These are phyloP conservation scores for Hibiscus tridactylites DNA, from an alignment of 345 rosid species.

Conservation along the genomic window DNA sequence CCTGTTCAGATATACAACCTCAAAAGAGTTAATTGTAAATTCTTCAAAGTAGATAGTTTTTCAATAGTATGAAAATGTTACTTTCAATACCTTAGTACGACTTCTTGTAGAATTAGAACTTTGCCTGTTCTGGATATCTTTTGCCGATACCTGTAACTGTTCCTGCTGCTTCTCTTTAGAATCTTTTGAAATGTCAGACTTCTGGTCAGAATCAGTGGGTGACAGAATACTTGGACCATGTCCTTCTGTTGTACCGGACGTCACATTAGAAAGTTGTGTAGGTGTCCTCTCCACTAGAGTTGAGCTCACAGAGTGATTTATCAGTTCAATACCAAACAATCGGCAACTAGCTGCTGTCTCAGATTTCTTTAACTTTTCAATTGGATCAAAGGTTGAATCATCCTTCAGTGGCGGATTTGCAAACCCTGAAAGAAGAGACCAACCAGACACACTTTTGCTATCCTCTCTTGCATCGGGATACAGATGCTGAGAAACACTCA, in stretches of 20 bases:
- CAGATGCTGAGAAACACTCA: slow-evolving; percentile 34
- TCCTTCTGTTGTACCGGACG: slow-evolving; percentile 31
- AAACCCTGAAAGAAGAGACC: slow-evolving; percentile 40
- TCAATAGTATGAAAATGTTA: neutral
- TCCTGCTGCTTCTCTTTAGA: slow-evolving; percentile 50
- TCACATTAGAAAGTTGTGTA: slow-evolving; percentile 19
- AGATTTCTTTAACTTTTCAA: slow-evolving; percentile 38
- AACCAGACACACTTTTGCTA: slow-evolving; percentile 35
- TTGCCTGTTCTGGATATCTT: slow-evolving; percentile 64
- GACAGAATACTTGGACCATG: slow-evolving; percentile 7
- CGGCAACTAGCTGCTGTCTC: slow-evolving; percentile 44
- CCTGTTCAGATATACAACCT: slow-evolving; percentile 33
- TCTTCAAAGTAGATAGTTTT: neutral
- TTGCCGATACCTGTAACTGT: slow-evolving; percentile 34
- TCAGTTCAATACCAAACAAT: slow-evolving; percentile 74
- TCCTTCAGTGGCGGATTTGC: slow-evolving; percentile 26
- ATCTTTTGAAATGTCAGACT: slow-evolving; percentile 40
- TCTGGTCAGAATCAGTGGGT: slow-evolving; percentile 42
- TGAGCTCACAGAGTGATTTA: slow-evolving; percentile 28
- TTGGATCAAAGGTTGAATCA: slow-evolving; percentile 29
- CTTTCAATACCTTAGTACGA: slow-evolving; percentile 56
- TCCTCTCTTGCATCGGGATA: slow-evolving; percentile 47
- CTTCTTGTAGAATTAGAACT: slow-evolving; percentile 47
- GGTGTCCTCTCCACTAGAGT: slow-evolving; percentile 29
- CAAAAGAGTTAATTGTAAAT: neutral